These are phyloP conservation scores for Diplodia mutila DNA, from an alignment of 2,329 filamentous ascomycete genomes.

Conservation along the genomic window DNA sequence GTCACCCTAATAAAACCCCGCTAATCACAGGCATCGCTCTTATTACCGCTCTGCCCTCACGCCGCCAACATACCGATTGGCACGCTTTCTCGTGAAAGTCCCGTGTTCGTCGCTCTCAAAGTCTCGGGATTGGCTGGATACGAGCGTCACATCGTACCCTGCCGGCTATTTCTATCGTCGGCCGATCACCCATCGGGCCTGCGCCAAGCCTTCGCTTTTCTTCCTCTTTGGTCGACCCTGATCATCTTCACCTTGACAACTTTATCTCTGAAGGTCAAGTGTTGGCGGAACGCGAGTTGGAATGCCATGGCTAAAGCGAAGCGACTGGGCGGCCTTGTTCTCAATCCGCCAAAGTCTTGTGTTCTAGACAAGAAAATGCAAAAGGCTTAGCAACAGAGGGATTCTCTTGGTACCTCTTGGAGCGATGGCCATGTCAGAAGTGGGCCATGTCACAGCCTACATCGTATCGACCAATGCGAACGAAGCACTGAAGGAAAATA, in stretches of 20 bases:
- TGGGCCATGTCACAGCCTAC: not conserved
- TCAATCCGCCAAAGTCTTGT: too few relatives aligned
- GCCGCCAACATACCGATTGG: not conserved
- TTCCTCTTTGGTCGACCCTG: too few relatives aligned
- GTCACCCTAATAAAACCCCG: conserved; percentile 5
- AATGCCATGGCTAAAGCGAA: too few relatives aligned
- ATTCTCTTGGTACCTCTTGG: not conserved
- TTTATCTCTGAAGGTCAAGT: too few relatives aligned
- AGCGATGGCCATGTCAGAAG: not conserved
- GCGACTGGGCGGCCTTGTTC: too few relatives aligned
- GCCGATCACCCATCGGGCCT: not conserved
- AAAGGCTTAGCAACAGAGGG: not conserved
- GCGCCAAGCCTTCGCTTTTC: not conserved
- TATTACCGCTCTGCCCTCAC: not conserved
- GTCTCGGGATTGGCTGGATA: not conserved
- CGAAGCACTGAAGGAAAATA: not conserved
- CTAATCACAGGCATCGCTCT: conserved; percentile 5
- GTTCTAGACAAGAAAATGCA: too few relatives aligned
- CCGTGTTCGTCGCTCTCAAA: not conserved
- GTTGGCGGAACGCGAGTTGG: too few relatives aligned
- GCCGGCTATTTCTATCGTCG: not conserved
- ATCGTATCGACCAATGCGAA: not conserved
- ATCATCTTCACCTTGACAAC: too few relatives aligned
- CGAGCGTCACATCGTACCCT: not conserved
- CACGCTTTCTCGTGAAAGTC: not conserved